phyloP scores from a whole-genome alignment of 225 moss, liverwort and hornwort genomes.

The Climacium dendroides region DNA sequence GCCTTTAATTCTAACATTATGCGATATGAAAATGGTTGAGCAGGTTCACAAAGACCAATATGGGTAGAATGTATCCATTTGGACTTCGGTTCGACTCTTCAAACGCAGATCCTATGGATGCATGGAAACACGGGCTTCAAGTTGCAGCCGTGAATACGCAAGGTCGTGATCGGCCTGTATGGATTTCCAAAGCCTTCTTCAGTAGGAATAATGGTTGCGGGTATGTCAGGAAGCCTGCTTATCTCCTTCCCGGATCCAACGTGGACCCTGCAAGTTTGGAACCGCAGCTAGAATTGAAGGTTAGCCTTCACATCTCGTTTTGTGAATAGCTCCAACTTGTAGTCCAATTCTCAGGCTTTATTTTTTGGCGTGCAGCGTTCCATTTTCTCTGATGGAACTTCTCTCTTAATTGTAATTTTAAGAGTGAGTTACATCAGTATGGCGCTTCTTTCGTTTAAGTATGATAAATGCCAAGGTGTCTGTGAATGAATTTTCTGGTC shows the following conservation, averaged over 20 bases:
- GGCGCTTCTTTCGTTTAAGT: not conserved
- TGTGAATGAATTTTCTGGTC: not conserved
- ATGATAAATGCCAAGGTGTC: not conserved
- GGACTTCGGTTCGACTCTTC: slow-evolving; percentile 93
- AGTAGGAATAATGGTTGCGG: slow-evolving; percentile 50
- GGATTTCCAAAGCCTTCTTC: slow-evolving; percentile 69
- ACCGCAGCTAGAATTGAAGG: slow-evolving; percentile 22
- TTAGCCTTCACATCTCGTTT: not conserved
- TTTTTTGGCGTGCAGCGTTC: not conserved
- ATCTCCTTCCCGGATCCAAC: slow-evolving; percentile 33
- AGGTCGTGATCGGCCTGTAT: slow-evolving; percentile 73
- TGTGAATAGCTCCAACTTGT: not conserved
- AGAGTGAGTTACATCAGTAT: not conserved
- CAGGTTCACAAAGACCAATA: slow-evolving; percentile 79
- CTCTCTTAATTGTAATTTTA: not conserved
- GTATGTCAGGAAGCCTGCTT: slow-evolving; percentile 69
- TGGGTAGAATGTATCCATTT: slow-evolving; percentile 86
- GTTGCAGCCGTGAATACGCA: slow-evolving; percentile 86
- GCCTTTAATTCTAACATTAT: not conserved
- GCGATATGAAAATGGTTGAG: not conserved
- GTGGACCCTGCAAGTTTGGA: slow-evolving; percentile 26
- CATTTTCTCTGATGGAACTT: not conserved
- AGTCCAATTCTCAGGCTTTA: not conserved
- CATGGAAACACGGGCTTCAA: slow-evolving; percentile 91
- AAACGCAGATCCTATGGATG: slow-evolving; percentile 77